phyloP scores from a whole-genome alignment of 176 grass and related monocot genomes.

The Olyra latifolia region DNA sequence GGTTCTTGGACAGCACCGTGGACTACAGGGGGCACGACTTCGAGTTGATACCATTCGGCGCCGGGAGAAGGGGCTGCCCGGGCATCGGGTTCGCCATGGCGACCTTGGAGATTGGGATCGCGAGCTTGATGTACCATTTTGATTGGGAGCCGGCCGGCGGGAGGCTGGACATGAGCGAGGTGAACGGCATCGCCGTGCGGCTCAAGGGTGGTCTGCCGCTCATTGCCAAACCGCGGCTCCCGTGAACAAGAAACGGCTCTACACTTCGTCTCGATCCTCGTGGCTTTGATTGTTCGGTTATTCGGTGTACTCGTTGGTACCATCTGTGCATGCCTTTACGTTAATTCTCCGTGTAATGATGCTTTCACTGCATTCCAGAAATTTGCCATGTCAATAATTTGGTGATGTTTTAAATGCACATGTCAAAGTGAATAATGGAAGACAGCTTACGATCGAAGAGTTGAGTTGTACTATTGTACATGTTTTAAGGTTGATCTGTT shows the following conservation, averaged over 20 bases:
- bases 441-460: too few species aligned
- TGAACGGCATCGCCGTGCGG: slow-evolving; percentile 11
- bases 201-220: slow-evolving; percentile 27
- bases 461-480: too few species aligned
- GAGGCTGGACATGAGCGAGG: slow-evolving; percentile 37
- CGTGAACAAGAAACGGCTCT: background rate
- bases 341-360: too few species aligned
- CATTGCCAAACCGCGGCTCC: slow-evolving; percentile 8
- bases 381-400: background rate
- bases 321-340: too few species aligned
- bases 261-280: background rate
- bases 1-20: slow-evolving; percentile 24
- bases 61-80: slow-evolving; percentile 37
- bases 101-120: slow-evolving; percentile 1
- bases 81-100: slow-evolving; percentile 11
- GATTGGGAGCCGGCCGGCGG: slow-evolving; percentile 11
- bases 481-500: too few species aligned
- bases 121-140: slow-evolving; percentile 16
- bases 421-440: too few species aligned
- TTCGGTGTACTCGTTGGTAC: too few species aligned
- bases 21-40: slow-evolving; percentile 40
- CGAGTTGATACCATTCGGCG: slow-evolving; percentile 41
- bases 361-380: background rate
- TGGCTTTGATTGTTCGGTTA: background rate
- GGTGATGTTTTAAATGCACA: too few species aligned